These are phyloP conservation scores for Xylaria sp. DNA, from an alignment of 2,329 filamentous ascomycete genomes.

Conservation along the genomic window DNA sequence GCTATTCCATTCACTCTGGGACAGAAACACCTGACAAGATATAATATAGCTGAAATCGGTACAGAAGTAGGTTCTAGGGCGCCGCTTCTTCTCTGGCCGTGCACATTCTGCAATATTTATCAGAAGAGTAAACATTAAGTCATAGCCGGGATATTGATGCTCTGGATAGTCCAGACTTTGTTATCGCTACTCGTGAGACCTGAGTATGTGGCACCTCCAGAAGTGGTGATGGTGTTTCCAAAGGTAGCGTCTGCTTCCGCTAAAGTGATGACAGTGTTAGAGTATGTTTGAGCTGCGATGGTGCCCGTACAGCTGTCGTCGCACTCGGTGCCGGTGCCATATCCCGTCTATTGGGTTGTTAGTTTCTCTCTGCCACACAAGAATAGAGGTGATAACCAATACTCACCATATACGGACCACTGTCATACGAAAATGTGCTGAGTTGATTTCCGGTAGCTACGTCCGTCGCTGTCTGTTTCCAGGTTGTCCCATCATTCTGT, in stretches of 20 bases:
- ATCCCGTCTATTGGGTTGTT: constrained; percentile 17
- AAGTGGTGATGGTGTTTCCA: constrained; percentile 16
- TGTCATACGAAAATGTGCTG: constrained; percentile 20
- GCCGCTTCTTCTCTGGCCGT: background rate
- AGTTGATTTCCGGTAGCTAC: constrained; percentile 13
- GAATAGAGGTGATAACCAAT: background rate
- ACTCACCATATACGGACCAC: constrained; percentile 10
- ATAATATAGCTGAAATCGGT: background rate
- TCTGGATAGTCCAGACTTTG: constrained; percentile 21
- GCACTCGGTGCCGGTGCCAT: constrained; percentile 23
- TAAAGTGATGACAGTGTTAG: constrained; percentile 21
- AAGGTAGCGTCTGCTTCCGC: constrained; percentile 18
- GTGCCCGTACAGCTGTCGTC: constrained; percentile 18
- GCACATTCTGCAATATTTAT: background rate
- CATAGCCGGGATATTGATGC: constrained; percentile 20
- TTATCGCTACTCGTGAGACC: constrained; percentile 16
- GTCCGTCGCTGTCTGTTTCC: constrained; percentile 19
- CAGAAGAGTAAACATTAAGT: background rate
- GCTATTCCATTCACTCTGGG: too few species aligned
- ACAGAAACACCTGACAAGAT: background rate
- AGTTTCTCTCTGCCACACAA: constrained; percentile 1
- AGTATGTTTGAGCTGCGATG: constrained; percentile 20
- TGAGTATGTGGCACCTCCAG: constrained; percentile 20
- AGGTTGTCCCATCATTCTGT: constrained; percentile 19
- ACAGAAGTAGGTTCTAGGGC: background rate